A percentile compares a stretch with the other conserved stretches of the same genome.
Conservation (phyloP, 2,329 filamentous ascomycete genomes). For the Sarocladium brachiariae region DNA sequence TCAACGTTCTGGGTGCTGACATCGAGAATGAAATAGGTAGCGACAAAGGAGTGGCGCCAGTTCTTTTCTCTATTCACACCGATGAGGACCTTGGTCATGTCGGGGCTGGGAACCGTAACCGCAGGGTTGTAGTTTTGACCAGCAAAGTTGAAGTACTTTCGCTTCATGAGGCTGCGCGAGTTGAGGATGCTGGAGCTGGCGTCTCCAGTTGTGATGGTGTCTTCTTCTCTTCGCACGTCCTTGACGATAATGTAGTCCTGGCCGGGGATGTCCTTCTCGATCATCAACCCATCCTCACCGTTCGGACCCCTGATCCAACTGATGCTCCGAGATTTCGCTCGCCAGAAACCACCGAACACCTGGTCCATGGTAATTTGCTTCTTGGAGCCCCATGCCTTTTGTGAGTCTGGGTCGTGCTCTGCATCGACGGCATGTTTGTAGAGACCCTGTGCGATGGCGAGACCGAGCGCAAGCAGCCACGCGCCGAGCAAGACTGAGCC, state of each 20-base stretch:
- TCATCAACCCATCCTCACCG: slow-evolving; percentile 75
- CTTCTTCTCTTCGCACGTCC: slow-evolving; percentile 54
- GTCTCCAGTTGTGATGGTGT: slow-evolving; percentile 9
- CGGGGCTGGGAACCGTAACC: slow-evolving; percentile 67
- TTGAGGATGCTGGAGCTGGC: slow-evolving; percentile 33
- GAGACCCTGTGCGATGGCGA: slow-evolving; percentile 58
- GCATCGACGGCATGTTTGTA: slow-evolving; percentile 58
- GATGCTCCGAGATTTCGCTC: slow-evolving; percentile 56
- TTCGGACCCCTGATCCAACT: slow-evolving; percentile 70
- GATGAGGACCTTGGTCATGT: slow-evolving; percentile 83
- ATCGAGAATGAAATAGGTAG: slow-evolving; percentile 85
- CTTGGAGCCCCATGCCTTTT: slow-evolving; percentile 50
- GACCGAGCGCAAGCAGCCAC: slow-evolving; percentile 61
- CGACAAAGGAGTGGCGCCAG: slow-evolving; percentile 86
- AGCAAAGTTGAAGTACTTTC: slow-evolving; percentile 52
- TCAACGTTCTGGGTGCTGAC: slow-evolving; percentile 72
- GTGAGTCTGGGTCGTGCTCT: slow-evolving; percentile 63
- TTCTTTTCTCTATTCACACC: slow-evolving; percentile 65
- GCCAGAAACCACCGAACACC: slow-evolving; percentile 60
- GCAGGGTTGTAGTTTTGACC: slow-evolving; percentile 48
- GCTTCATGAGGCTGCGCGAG: slow-evolving; percentile 69
- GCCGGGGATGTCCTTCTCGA: slow-evolving; percentile 59
- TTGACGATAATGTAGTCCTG: slow-evolving; percentile 80
- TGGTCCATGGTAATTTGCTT: slow-evolving; percentile 70
- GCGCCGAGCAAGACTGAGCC: slow-evolving; percentile 54